Evolutionary conservation across 192 early-diverging fungal species (phyloP).

Genomic region (Coemansia sp.): DNA sequence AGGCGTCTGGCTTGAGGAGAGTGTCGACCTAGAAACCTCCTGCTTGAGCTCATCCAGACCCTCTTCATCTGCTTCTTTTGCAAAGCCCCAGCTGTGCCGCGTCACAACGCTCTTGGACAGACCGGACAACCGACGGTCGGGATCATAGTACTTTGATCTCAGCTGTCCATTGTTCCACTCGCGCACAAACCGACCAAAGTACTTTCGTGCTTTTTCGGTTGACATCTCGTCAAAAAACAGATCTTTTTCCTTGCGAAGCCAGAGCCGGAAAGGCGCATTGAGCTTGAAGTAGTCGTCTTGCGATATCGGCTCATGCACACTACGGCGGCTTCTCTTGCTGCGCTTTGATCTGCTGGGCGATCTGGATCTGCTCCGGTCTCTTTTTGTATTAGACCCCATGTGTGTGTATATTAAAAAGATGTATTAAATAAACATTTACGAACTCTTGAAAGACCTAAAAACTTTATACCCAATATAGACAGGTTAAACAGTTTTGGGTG

Average conservation of each 20-base stretch:
- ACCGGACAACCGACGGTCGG: constrained; percentile 66
- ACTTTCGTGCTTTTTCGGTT: constrained; percentile 64
- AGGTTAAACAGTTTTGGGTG: no score
- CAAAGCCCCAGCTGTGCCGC: constrained; percentile 77
- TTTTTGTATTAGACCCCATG: background rate
- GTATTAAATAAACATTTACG: no score
- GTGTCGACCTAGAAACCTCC: constrained; percentile 14
- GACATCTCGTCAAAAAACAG: constrained; percentile 76
- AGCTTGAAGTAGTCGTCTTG: constrained; percentile 78
- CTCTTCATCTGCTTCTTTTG: constrained; percentile 43
- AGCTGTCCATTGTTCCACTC: constrained; percentile 81
- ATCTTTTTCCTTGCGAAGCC: constrained; percentile 72
- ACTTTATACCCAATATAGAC: no score
- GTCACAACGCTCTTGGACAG: constrained; percentile 63
- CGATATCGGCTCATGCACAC: constrained; percentile 13
- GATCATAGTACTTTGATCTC: constrained; percentile 51
- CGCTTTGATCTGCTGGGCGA: constrained; percentile 8
- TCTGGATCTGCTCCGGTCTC: constrained; percentile 6
- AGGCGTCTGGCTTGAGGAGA: background rate
- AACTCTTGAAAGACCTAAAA: no score
- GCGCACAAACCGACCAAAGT: constrained; percentile 84
- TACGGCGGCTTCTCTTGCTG: background rate
- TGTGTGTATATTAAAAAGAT: background rate
- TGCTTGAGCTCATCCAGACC: constrained; percentile 30
- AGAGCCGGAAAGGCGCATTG: constrained; percentile 76